Base-by-base conservation (phyloP, 2,329 filamentous ascomycete species). In the Penicillium sp. region DNA sequence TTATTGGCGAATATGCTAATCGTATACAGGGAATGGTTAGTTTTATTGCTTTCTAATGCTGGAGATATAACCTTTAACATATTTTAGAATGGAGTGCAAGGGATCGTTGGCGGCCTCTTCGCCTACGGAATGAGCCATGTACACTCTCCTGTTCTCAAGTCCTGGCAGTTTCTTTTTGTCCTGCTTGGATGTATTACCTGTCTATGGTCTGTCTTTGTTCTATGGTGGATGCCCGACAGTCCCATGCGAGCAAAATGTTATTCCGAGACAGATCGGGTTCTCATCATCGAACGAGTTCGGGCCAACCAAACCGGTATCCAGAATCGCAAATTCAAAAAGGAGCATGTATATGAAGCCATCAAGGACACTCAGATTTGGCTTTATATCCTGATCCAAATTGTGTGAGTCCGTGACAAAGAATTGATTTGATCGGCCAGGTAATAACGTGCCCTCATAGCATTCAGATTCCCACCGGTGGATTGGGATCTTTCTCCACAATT, bases 91-190 rank as follows among this genome's bases (percentile, higher is more conserved):
- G 50, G 50, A 4, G 50, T 52, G 14, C 50, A 52, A 52, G 50
- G 76, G 60, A 75, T 77, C 37, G 46, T 77, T 2, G 75, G 75
- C 9, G 75, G 75, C 7, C 69, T 68, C 31, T 62, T 78, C 5
- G 73, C 75, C 4, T 78, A 77, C 45, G 75, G 75, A 37, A 76
- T 78, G 50, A 52, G 50, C 44, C 50, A 52, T 34, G 50, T 52
- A 33, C 34, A 52, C 21, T 51, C 49, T 3, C 42, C 49, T 16
- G 33, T 51, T 9, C 33, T 51, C 4, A 48, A 48, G 14, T 48
- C 46, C 31, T 48, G 46, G 46, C 46, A 48, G 40, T 21, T 48
- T 14, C 46, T 48, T 29, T 48, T 48, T 14, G 46, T 48, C 11
- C 23, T 43, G 13, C 39, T 39, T 26, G 48, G 37, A n/a, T 34